Conservation (phyloP, 2,329 filamentous ascomycete genomes). For the Aspergillus hortae region DNA sequence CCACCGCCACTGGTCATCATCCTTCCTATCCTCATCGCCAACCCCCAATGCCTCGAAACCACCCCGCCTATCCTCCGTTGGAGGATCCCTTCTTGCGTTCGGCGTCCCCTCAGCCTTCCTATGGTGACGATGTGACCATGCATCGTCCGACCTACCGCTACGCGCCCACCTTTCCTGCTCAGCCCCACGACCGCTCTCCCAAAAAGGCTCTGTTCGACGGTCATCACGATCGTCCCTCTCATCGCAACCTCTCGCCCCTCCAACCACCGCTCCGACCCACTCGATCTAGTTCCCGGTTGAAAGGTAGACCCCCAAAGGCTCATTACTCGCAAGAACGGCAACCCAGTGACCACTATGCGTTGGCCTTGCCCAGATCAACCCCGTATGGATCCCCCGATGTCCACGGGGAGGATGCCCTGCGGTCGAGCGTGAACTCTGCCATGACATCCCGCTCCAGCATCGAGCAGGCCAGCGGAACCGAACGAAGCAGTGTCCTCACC, state of each 20-base stretch:
- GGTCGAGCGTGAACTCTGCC: conserved; percentile 59
- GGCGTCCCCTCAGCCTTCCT: conserved; percentile 12
- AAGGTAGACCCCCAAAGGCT: conserved; percentile 24
- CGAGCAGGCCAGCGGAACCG: conserved; percentile 61
- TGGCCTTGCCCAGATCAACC: conserved; percentile 30
- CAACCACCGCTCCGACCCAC: conserved; percentile 33
- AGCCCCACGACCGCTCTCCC: conserved; percentile 15
- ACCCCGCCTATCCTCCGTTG: conserved; percentile 11
- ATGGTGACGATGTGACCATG: conserved; percentile 8
- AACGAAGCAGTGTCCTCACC: conserved; percentile 77
- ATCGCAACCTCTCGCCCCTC: conserved; percentile 24
- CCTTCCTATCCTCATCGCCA: conserved; percentile 22
- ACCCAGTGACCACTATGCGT: conserved; percentile 22
- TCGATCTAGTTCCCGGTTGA: conserved; percentile 33
- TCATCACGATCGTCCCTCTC: conserved; percentile 21
- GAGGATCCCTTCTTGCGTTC: conserved; percentile 16
- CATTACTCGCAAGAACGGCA: conserved; percentile 24
- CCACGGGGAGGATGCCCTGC: conserved; percentile 34
- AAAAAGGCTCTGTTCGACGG: conserved; percentile 18
- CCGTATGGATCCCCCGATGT: conserved; percentile 28
- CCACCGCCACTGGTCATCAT: conserved; percentile 14
- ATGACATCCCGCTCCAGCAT: conserved; percentile 59
- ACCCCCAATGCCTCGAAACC: conserved; percentile 15
- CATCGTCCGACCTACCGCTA: conserved; percentile 16
- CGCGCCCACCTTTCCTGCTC: conserved; percentile 19